Evolutionary conservation across 1,284 basidiomycete genomes (phyloP), one percentile per base, ranked within the genome.

Genomic region (Ceratobasidium sp.): DNA sequence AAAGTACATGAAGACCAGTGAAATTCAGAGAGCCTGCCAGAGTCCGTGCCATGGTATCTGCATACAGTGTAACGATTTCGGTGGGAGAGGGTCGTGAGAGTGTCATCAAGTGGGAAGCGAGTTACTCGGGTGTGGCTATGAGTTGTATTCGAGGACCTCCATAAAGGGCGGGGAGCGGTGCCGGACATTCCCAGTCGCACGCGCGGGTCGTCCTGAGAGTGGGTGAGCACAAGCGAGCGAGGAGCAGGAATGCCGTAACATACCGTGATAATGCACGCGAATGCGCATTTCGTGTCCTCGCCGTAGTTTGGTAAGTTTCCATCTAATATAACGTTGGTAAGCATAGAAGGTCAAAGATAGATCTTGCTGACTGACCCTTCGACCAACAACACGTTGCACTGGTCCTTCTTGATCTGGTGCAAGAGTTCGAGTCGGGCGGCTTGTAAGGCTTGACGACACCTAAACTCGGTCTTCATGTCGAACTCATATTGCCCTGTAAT

Each of bases 401-500:
- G 49, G 25, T 67, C 64, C 64, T 67, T 67, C 52, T 45, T 54
- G 31, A 67, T 67, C 40, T 67, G 49, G n/a, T 67, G 64, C n/a
- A 67, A 27, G 32, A 67, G 64, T 49, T 67, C 64, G 27, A 54
- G 34, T 40, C 64, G 45, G 27, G 64, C 64, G 6, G 64, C 64
- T 54, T 54, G 38, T 31, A 67, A 67, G 42, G 64, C 64, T 42
- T 67, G 64, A 38, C 64, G 64, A 55, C 64, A 67, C 52, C 40
- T 27, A 22, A 54, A 67, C 22, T 67, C 52, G 38, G 64, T 27
- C 38, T 42, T 67, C 64, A 67, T 67, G 35, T 67, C 64, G 38
- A 67, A 67, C 40, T 67, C 64, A 42, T 67, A 67, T 42, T 67
- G 64, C 17, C 64, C 64, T 45, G 64, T 52, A 54, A 67, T 67